Evolutionary conservation across 83 land plant genomes (phyloP), one percentile per base, ranked within the genome.

Genomic region (Picea engelmannii): DNA sequence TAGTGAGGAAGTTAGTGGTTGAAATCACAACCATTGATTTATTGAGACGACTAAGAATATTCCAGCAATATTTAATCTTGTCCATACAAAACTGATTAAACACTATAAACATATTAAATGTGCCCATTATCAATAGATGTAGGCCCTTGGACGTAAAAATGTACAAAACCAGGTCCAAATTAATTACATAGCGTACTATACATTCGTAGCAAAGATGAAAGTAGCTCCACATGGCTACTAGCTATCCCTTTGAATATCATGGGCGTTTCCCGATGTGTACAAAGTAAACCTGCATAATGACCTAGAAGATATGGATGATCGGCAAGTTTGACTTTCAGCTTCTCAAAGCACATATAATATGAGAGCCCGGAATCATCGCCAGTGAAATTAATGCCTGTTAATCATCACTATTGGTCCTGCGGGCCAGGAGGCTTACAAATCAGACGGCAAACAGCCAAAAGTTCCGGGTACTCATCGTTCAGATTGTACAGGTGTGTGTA

Each of bases 261-360:
- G 52, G 2, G 84, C 73, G 25, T 87, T 88, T 35, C 93, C 93
- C 92, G 35, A 88, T 91, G 78, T 91, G 86, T 16, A 91, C 90
- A 27, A 91, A 79, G 75, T 88, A 90, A 15, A 82, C 78, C 76
- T 44, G 76, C 38, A 27, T 2, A 27, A 1, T 11, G 31, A 27
- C 40, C 3, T 35, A 63, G 7, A n/a, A 24, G 0, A 31, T 5
- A 31, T 2, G 38, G 1, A 23, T 5, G 15, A 12, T 15, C 16
- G 2, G 27, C 31, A 25, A 4, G 15, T 27, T 23, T 25, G 66
- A 63, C 24, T n/a, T 8, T 63, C 0, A 9, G 10, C 55, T 5
- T 20, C 21, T 63, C 21, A 20, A 63, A 23, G 0, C 23, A 18
- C 6, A 63, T n/a, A 63, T 18, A 21, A 23, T 23, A n/a, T 63